Percentiles rank a stretch among this genome's conserved stretches.
Conservation (phyloP, 495 filamentous ascomycete species). For the Penicillium pancosmium region DNA sequence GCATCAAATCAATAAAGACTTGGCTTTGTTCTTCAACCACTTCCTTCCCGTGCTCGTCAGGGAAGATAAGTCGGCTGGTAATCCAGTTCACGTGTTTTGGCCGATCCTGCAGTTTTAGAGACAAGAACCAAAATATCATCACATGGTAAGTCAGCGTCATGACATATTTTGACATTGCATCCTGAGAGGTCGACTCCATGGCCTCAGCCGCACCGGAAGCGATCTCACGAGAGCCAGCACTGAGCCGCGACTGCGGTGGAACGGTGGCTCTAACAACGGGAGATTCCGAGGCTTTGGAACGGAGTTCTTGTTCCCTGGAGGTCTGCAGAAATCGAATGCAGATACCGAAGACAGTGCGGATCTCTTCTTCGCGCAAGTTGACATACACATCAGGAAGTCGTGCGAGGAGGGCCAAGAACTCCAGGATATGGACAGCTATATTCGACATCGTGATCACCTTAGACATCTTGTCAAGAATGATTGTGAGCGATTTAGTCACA, state of each 20-base stretch:
- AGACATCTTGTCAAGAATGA: constrained; percentile 87
- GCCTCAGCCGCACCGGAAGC: constrained; percentile 33
- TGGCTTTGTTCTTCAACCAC: constrained; percentile 89
- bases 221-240: constrained; percentile 46
- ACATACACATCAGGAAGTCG: constrained; percentile 81
- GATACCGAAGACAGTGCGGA: constrained; percentile 89
- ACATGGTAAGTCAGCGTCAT: constrained; percentile 92
- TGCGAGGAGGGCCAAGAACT: constrained; percentile 86
- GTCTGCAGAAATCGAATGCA: constrained; percentile 90
- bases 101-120: constrained; percentile 80
- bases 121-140: constrained; percentile 95
- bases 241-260: constrained; percentile 37
- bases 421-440: constrained; percentile 90
- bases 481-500: constrained; percentile 76
- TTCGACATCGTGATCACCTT: constrained; percentile 92
- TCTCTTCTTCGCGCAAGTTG: constrained; percentile 86
- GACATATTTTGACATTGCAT: constrained; percentile 73
- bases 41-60: constrained; percentile 71
- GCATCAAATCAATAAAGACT: constrained; percentile 95
- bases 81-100: constrained; percentile 88
- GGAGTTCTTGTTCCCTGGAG: constrained; percentile 61
- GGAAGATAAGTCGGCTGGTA: constrained; percentile 76
- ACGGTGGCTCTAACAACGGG: constrained; percentile 32
- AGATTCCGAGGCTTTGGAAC: constrained; percentile 42
- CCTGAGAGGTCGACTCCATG: constrained; percentile 35